Evolutionary conservation across 2,329 filamentous ascomycete genomes (phyloP).

Genomic region (Coleophoma cylindrospora): DNA sequence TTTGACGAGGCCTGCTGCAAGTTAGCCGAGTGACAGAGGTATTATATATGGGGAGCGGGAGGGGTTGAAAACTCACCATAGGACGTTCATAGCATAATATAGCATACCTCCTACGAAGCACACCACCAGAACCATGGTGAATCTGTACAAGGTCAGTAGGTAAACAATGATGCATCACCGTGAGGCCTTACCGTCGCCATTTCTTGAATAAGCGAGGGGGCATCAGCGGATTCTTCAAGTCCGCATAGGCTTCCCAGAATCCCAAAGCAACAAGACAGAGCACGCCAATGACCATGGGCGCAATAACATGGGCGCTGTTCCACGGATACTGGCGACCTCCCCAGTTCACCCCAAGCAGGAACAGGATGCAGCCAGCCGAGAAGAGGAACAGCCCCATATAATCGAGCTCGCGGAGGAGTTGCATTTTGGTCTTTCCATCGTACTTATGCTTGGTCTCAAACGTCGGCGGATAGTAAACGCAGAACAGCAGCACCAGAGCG

Average conservation of each 20-base stretch:
- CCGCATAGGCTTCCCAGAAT: conserved; percentile 21
- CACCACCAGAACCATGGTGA: conserved; percentile 25
- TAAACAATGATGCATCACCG: not conserved
- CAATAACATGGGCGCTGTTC: conserved; percentile 13
- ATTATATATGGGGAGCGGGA: not conserved
- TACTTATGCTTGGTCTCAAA: conserved; percentile 24
- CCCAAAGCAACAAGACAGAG: conserved; percentile 21
- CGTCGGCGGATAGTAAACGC: conserved; percentile 42
- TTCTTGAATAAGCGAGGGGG: conserved; percentile 25
- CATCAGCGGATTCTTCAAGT: conserved; percentile 23
- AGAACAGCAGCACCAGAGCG: conserved; percentile 24
- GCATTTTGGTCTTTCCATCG: conserved; percentile 29
- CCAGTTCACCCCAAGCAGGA: conserved; percentile 25
- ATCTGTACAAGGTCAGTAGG: conserved; percentile 6
- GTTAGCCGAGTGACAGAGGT: not conserved
- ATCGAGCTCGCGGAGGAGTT: conserved; percentile 38
- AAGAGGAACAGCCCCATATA: conserved; percentile 35
- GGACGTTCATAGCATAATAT: conserved; percentile 26
- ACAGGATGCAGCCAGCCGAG: conserved; percentile 19
- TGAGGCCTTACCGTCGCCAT: conserved; percentile 16
- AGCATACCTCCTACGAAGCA: conserved; percentile 27
- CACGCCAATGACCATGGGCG: conserved; percentile 20
- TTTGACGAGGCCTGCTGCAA: conserved; percentile 17
- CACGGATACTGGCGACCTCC: conserved; percentile 23
- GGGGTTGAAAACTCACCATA: conserved; percentile 10